Evolutionary conservation across 2,329 filamentous ascomycete genomes (phyloP), one percentile per base, ranked within the genome.

Genomic region (Fusarium cyanostomum): DNA sequence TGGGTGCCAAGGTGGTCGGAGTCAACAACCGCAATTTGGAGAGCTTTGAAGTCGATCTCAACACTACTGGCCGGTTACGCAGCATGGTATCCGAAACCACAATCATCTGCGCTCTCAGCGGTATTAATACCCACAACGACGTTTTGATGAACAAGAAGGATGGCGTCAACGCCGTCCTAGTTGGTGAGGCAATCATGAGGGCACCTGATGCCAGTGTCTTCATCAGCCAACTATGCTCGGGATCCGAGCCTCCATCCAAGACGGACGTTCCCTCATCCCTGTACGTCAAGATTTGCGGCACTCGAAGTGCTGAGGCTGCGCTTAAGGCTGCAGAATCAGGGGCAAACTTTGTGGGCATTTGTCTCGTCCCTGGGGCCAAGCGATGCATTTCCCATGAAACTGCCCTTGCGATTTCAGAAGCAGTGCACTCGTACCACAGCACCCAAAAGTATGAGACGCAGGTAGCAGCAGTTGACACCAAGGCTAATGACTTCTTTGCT

Each of bases 1-100:
- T 99, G 18, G 95, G 94, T 10, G 86, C 95, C 18, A 90, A 94
- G 77, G 94, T 92, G 33, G 96, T 99, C 71, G 95, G 95, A 24
- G 95, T 99, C 69, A 99, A 99, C 80, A 99, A 99, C 80, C 89
- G 95, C 52, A 96, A 99, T 72, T 83, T 99, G 11, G 94, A 94
- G 68, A 98, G 90, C 71, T 99, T 99, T 71, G 94, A 98, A 74
- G 95, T 99, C 16, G 96, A 99, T 75, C 86, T 99, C 63, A 89
- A 91, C 60, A 99, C 94, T 1, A 97, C 94, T 2, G 93, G 91
- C 72, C 89, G 94, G 21, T 80, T 99, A 44, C 92, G 96, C 78
- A 89, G 89, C 71, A 89, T 94, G 80, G 94, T 97, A 4, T 90
- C 93, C 3, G 86, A 91, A 62, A 90, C 88, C 52, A 96, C 93